These are phyloP conservation scores for Plasmodium chabaudi DNA, from an alignment of 169 alveolate genomes.

Conservation along the genomic window DNA sequence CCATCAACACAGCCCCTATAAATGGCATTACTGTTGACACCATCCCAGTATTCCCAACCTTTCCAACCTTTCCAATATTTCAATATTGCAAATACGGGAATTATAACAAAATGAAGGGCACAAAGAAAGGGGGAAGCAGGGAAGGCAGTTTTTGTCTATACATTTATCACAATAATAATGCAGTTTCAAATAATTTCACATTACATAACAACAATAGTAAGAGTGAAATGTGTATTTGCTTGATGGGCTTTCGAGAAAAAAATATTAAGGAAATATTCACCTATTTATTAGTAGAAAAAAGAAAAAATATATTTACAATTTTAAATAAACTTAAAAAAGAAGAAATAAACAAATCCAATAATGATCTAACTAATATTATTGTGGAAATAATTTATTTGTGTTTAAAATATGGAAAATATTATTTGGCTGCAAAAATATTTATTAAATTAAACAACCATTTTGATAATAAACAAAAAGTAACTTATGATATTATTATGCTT, in stretches of 20 bases:
- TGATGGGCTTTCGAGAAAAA: slow-evolving; percentile 10
- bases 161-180: slow-evolving; percentile 13
- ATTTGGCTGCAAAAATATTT: slow-evolving; percentile 49
- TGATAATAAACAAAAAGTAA: slow-evolving; percentile 19
- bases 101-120: too few relatives aligned
- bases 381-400: slow-evolving; percentile 14
- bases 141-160: not conserved
- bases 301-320: slow-evolving; percentile 10
- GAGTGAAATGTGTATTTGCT: slow-evolving; percentile 2
- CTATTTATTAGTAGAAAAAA: not conserved
- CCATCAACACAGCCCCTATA: too few relatives aligned
- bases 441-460: slow-evolving; percentile 29
- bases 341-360: not conserved
- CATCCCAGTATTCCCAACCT: not conserved
- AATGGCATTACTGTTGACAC: too few relatives aligned
- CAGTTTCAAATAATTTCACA: too few relatives aligned
- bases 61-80: not conserved
- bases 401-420: slow-evolving; percentile 24
- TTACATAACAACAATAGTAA: not conserved
- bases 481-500: slow-evolving; percentile 28
- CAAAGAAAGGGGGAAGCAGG: not conserved
- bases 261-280: too few relatives aligned
- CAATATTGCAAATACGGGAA: slow-evolving; percentile 1
- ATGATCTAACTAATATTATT: slow-evolving; percentile 34
- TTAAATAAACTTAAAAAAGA: slow-evolving; percentile 26